Evolutionary conservation across 805 yeast species (phyloP).

Genomic region (Candida coleopterorum): DNA sequence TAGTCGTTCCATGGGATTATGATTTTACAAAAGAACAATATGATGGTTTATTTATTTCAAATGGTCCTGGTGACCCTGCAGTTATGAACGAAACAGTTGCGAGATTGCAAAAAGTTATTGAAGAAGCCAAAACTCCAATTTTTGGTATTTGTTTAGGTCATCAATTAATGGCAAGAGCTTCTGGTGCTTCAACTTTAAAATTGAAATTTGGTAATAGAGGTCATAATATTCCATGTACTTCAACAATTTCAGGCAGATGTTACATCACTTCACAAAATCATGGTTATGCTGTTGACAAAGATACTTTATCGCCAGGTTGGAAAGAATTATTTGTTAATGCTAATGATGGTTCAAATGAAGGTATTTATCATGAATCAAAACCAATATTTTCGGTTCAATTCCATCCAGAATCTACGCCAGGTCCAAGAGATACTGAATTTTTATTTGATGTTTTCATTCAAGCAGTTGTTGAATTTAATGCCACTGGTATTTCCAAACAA

Average conservation of each 20-base stretch:
- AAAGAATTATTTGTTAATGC: conserved; percentile 92
- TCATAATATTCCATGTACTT: conserved; percentile 95
- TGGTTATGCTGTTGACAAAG: conserved; percentile 92
- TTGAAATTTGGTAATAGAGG: conserved; percentile 99
- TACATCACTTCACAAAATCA: conserved; percentile 98
- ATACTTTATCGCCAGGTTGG: conserved; percentile 76
- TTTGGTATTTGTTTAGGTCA: conserved; percentile 99
- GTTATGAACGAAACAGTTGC: conserved; percentile 66
- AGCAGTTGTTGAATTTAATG: conserved; percentile 64
- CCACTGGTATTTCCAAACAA: conserved; percentile 56
- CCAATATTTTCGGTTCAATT: conserved; percentile 98
- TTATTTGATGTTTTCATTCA: conserved; percentile 89
- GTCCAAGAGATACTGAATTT: conserved; percentile 98
- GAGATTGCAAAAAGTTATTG: conserved; percentile 53
- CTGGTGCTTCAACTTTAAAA: conserved; percentile 90
- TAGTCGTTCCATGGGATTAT: conserved; percentile 94
- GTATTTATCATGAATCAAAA: conserved; percentile 82
- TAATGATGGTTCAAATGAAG: conserved; percentile 97
- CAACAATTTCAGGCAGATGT: conserved; percentile 86
- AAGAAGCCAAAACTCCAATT: conserved; percentile 73
- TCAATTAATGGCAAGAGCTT: conserved; percentile 90
- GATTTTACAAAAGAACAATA: conserved; percentile 76
- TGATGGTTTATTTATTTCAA: conserved; percentile 94
- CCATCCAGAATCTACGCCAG: conserved; percentile 99
- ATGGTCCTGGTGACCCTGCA: conserved; percentile 99